Conservation (phyloP, 2,329 filamentous ascomycete genomes). For the Phaeosphaeria sp. region DNA sequence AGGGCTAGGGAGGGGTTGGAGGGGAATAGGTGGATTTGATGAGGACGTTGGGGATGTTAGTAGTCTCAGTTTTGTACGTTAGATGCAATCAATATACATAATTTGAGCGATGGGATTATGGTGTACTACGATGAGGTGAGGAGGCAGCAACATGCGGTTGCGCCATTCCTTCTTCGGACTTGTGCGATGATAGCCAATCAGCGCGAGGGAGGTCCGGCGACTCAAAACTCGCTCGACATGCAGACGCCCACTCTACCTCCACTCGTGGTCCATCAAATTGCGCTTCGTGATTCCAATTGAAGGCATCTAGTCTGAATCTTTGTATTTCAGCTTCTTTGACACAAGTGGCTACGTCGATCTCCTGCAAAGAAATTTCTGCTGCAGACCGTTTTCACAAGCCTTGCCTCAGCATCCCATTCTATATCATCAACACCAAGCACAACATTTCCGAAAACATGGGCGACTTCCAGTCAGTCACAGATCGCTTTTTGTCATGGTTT, state of each 20-base stretch:
- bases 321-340: neutral
- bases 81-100: no score
- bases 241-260: neutral
- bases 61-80: neutral
- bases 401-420: neutral
- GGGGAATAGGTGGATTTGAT: conserved; percentile 19
- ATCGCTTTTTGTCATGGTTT: conserved; percentile 28
- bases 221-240: neutral
- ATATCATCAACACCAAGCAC: neutral
- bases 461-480: conserved; percentile 23
- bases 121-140: neutral
- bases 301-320: neutral
- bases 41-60: neutral
- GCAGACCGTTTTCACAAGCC: neutral
- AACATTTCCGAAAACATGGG: conserved; percentile 9
- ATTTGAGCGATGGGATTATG: neutral
- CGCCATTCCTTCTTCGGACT: neutral
- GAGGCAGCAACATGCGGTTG: neutral
- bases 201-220: no score
- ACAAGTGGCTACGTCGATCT: neutral
- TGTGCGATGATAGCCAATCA: neutral
- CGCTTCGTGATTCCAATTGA: neutral
- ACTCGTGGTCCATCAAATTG: neutral
- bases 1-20: conserved; percentile 17
- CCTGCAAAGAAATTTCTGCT: neutral